Base-by-base conservation (phyloP, 192 early-diverging fungal genomes). In the Haplosporangium gracile region DNA sequence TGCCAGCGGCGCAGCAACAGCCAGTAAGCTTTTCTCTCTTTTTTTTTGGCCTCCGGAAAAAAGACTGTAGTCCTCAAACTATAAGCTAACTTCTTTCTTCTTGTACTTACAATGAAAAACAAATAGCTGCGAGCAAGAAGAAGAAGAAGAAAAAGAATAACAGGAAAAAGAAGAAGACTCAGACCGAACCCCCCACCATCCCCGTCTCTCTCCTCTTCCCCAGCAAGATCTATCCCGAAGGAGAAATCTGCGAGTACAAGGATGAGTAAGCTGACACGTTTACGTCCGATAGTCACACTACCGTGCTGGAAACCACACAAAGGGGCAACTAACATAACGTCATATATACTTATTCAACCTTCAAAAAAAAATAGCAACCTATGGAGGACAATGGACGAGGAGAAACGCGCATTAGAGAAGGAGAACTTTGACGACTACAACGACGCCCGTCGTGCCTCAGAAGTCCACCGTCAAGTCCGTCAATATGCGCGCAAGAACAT, bases 391-490 rank as follows among this genome's bases (percentile, higher is more conserved):
- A 99, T 98, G 0, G 93, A 91, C 85, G 98, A 98, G 85, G 98
- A 99, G 85, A 98, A 97, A 89, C 91, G 97, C 13, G 90, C 94
- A 24, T 82, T 94, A 70, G 98, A 99, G 79, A 92, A 94, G 9
- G 80, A 93, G 47, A 89, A 94, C 79, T 88, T 91, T 79, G 90
- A 96, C 76, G 82, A 95, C 69, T 94, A 96, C 81, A 94, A 95
- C 70, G 96, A 99, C 47, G 85, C 95, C 60, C 92, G 98, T n/a
- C 90, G 92, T 39, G 97, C 96, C 4, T 96, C 97, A 24, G 98
- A 99, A 87, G 97, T 99, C 26, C 98, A 99, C 88, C 93, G 97
- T 82, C 92, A 95, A 70, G 98, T 99, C 11, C 95, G 98, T 40
- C 43, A 82, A 53, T 96, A 97, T 88, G 97, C 94, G 24, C 93